Evolutionary conservation across 1,139 yeast genomes (phyloP).

Genomic region (Pichia cactophila): DNA sequence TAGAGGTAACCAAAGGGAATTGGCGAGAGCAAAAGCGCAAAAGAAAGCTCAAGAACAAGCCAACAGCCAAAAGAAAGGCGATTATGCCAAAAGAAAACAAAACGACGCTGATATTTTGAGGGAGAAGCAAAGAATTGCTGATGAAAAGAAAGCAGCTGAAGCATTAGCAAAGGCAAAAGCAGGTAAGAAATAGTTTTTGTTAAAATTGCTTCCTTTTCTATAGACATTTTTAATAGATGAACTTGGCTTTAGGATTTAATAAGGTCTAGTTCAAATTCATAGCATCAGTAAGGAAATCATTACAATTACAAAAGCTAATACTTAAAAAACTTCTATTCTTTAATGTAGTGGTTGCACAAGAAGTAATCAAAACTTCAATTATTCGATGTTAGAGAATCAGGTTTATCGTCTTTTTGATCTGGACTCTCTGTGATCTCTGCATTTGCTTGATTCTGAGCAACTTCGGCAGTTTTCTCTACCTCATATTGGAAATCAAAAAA

Average conservation of each 20-base stretch:
- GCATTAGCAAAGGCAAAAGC: constrained; percentile 7
- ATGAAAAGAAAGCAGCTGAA: constrained; percentile 51
- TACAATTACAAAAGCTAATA: background rate
- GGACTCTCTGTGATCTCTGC: constrained; percentile 4
- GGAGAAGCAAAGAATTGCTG: constrained; percentile 76
- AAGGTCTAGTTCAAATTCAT: background rate
- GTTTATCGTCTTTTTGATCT: constrained; percentile 14
- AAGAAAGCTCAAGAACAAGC: constrained; percentile 63
- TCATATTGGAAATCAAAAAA: constrained; percentile 91
- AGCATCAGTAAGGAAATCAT: too few relatives aligned
- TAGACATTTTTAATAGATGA: background rate
- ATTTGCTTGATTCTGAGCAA: constrained; percentile 17
- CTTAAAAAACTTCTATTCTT: background rate
- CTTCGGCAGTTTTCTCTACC: constrained; percentile 71
- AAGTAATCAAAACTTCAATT: too few relatives aligned
- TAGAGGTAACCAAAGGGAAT: constrained; percentile 94
- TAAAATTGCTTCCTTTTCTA: background rate
- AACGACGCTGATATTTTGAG: constrained; percentile 76
- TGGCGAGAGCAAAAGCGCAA: constrained; percentile 80
- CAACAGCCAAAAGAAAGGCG: constrained; percentile 71
- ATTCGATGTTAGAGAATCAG: background rate
- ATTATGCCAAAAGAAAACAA: constrained; percentile 77
- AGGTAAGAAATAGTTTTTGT: constrained; percentile 1
- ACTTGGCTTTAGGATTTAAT: background rate
- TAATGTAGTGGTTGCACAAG: background rate